A percentile compares a stretch with the other conserved stretches of the same genome.
These are phyloP conservation scores for Aspergillus latus DNA, from an alignment of 2,329 filamentous ascomycete species.

Conservation along the genomic window DNA sequence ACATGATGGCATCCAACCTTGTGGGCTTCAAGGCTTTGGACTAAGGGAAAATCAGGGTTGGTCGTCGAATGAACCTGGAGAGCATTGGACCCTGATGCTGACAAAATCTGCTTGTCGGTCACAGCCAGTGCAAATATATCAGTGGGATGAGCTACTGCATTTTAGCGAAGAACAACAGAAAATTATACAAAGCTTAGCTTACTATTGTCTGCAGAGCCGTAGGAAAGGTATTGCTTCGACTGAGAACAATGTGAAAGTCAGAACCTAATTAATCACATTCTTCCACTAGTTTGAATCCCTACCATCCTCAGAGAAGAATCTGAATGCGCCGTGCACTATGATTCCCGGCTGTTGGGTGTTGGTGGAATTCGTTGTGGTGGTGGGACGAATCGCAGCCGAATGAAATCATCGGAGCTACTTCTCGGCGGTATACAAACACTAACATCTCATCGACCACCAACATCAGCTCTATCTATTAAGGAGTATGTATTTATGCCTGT, in stretches of 20 bases:
- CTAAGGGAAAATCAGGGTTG: slow-evolving; percentile 69
- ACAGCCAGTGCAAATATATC: slow-evolving; percentile 83
- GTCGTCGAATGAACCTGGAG: slow-evolving; percentile 77
- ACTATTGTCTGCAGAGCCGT: slow-evolving; percentile 87
- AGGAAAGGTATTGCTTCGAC: slow-evolving; percentile 98
- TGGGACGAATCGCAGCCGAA: slow-evolving; percentile 7
- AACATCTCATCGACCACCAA: background rate
- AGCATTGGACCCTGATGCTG: slow-evolving; percentile 78
- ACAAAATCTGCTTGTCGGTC: slow-evolving; percentile 71
- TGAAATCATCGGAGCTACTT: slow-evolving; percentile 12
- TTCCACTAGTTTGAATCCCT: background rate
- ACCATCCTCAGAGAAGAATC: slow-evolving; percentile 8
- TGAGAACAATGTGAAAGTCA: slow-evolving; percentile 39
- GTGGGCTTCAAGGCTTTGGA: slow-evolving; percentile 80
- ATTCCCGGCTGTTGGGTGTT: slow-evolving; percentile 5
- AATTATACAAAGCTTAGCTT: slow-evolving; percentile 28
- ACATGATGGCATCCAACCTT: slow-evolving; percentile 90
- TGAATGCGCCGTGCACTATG: background rate
- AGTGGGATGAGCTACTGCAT: slow-evolving; percentile 67
- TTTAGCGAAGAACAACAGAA: slow-evolving; percentile 25
- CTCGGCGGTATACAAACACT: background rate
- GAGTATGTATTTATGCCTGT: too few relatives aligned
- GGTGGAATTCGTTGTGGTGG: slow-evolving; percentile 1
- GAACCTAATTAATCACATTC: background rate
- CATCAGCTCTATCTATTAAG: background rate